Evolutionary conservation across 2,329 filamentous ascomycete genomes (phyloP).

Genomic region (Aspergillus sp.): DNA sequence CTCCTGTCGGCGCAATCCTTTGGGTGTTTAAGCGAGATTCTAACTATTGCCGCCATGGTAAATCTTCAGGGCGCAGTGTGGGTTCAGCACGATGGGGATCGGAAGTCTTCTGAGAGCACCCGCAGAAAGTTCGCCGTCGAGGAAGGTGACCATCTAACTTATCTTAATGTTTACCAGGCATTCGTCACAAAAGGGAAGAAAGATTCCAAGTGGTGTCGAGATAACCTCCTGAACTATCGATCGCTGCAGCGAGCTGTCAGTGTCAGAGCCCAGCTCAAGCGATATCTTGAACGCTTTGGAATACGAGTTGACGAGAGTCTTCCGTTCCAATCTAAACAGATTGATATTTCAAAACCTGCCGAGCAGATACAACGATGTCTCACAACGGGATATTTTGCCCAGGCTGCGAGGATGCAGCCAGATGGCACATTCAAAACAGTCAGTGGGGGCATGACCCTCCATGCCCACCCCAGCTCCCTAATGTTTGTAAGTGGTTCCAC

Average conservation of each 20-base stretch:
- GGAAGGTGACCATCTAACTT: constrained; percentile 89
- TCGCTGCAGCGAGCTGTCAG: constrained; percentile 78
- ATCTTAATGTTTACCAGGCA: constrained; percentile 89
- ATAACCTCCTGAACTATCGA: constrained; percentile 85
- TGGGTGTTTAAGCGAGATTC: constrained; percentile 77
- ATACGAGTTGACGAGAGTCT: constrained; percentile 66
- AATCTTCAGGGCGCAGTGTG: constrained; percentile 80
- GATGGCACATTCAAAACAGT: constrained; percentile 88
- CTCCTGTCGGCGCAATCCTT: constrained; percentile 74
- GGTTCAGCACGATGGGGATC: constrained; percentile 76
- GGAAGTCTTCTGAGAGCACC: constrained; percentile 71
- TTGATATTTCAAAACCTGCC: constrained; percentile 50
- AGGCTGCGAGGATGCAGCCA: constrained; percentile 89
- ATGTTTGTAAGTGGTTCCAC: constrained; percentile 68
- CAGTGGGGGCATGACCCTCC: constrained; percentile 72
- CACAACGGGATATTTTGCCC: constrained; percentile 86
- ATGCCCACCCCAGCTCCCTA: constrained; percentile 87
- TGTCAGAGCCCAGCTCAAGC: constrained; percentile 80
- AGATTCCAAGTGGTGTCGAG: constrained; percentile 81
- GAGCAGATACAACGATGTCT: constrained; percentile 83
- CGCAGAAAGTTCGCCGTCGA: constrained; percentile 83
- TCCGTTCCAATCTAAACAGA: constrained; percentile 31
- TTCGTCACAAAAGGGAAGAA: constrained; percentile 83
- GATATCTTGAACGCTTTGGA: constrained; percentile 83
- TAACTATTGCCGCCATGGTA: constrained; percentile 93